Percentiles rank a stretch among this genome's conserved stretches.
These are phyloP conservation scores for Funneliformis geosporum DNA, from an alignment of 192 early-diverging fungal species.

Conservation along the genomic window DNA sequence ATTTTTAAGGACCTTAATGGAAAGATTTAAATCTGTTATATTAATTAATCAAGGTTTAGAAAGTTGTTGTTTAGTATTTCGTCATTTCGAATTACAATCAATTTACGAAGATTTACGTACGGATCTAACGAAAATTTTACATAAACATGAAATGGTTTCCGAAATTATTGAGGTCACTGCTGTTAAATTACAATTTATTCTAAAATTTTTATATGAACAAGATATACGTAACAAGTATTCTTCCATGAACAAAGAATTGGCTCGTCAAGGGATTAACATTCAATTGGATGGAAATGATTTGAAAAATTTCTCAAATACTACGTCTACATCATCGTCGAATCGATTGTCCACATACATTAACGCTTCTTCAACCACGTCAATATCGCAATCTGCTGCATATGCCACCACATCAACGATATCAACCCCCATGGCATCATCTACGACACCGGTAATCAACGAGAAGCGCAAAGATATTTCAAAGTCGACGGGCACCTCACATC, in stretches of 20 bases:
- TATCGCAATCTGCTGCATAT: neutral
- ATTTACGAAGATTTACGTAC: conserved; percentile 6
- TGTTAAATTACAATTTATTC: neutral
- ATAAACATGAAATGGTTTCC: neutral
- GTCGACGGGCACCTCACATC: neutral
- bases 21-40: conserved; percentile 7
- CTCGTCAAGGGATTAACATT: neutral
- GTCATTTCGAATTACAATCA: neutral
- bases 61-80: neutral
- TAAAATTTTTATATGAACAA: conserved; percentile 1
- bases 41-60: conserved; percentile 3
- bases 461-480: neutral
- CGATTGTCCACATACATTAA: neutral
- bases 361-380: neutral
- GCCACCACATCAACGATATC: neutral
- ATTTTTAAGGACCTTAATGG: neutral
- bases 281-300: neutral
- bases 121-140: neutral
- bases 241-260: neutral
- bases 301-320: neutral
- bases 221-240: conserved; percentile 8
- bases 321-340: neutral
- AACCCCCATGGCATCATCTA: neutral
- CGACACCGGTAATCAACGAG: neutral
- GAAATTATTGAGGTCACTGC: neutral